Conservation (phyloP, 768 basidiomycete genomes). For the Sarcomyxa edulis region DNA sequence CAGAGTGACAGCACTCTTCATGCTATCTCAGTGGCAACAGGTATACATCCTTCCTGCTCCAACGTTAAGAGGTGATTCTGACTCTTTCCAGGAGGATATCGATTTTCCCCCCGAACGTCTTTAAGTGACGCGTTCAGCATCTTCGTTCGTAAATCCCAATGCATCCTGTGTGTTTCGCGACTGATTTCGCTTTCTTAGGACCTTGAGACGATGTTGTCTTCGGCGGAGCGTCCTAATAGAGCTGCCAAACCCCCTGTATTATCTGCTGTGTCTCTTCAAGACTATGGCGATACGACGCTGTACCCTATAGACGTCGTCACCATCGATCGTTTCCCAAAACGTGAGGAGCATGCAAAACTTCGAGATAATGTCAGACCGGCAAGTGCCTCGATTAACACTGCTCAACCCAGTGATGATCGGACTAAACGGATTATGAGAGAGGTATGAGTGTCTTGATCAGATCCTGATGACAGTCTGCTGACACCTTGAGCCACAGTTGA, state of each 20-base stretch:
- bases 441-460: conserved; percentile 7
- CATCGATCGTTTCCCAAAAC: conserved; percentile 17
- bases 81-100: conserved; percentile 19
- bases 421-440: conserved; percentile 22
- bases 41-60: conserved; percentile 6
- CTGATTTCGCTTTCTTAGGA: conserved; percentile 13
- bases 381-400: conserved; percentile 1
- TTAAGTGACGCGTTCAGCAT: conserved; percentile 22
- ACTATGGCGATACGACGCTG: conserved; percentile 6
- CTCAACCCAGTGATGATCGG: conserved; percentile 13
- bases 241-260: conserved; percentile 5
- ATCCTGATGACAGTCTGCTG: neutral
- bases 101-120: conserved; percentile 20
- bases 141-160: conserved; percentile 13
- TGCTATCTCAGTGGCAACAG: conserved; percentile 21
- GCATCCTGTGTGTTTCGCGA: neutral
- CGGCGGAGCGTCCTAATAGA: conserved; percentile 17
- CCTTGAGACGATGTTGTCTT: conserved; percentile 22
- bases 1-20: conserved; percentile 13
- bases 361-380: conserved; percentile 15
- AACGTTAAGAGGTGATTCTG: neutral
- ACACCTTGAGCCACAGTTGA: conserved; percentile 13
- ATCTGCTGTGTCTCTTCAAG: neutral
- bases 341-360: conserved; percentile 17
- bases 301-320: conserved; percentile 19